Conservation (phyloP, 331 rosid species). For the Quercus phellos region DNA sequence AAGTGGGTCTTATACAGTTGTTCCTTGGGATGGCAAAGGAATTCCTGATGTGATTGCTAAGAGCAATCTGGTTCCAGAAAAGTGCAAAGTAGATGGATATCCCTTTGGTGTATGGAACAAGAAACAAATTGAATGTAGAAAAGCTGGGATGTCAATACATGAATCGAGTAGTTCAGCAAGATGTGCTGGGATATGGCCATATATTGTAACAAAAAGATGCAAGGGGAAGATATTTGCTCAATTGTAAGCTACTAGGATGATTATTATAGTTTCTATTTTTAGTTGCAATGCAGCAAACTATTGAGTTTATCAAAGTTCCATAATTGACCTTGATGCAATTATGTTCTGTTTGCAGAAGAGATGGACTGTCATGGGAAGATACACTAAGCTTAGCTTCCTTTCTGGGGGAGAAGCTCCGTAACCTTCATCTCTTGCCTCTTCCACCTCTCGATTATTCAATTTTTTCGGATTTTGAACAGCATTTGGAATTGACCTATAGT, state of each 20-base stretch:
- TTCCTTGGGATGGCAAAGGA: constrained; percentile 79
- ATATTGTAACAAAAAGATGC: constrained; percentile 69
- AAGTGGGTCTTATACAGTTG: constrained; percentile 48
- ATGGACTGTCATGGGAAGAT: constrained; percentile 57
- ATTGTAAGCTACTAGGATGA: constrained; percentile 50
- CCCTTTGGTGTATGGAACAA: constrained; percentile 85
- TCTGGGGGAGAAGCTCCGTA: constrained; percentile 72
- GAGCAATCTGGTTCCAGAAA: constrained; percentile 44
- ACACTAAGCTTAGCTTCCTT: constrained; percentile 68
- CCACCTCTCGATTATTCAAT: constrained; percentile 48
- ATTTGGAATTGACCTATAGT: constrained; percentile 23
- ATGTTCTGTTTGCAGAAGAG: constrained; percentile 59
- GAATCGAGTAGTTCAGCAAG: constrained; percentile 27
- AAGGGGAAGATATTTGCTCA: constrained; percentile 79
- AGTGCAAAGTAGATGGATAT: constrained; percentile 33
- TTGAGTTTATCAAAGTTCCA: constrained; percentile 17
- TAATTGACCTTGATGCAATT: constrained; percentile 15
- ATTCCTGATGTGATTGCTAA: constrained; percentile 60
- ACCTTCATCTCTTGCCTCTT: constrained; percentile 81
- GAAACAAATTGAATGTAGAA: constrained; percentile 56
- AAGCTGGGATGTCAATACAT: constrained; percentile 41
- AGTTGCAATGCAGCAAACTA: constrained; percentile 3
- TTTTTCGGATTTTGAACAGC: constrained; percentile 32
- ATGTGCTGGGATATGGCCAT: constrained; percentile 74
- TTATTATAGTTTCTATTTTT: constrained; percentile 9